Evolutionary conservation across 139 green algal genomes (phyloP).

Genomic region (Zygnema circumcarinatum): DNA sequence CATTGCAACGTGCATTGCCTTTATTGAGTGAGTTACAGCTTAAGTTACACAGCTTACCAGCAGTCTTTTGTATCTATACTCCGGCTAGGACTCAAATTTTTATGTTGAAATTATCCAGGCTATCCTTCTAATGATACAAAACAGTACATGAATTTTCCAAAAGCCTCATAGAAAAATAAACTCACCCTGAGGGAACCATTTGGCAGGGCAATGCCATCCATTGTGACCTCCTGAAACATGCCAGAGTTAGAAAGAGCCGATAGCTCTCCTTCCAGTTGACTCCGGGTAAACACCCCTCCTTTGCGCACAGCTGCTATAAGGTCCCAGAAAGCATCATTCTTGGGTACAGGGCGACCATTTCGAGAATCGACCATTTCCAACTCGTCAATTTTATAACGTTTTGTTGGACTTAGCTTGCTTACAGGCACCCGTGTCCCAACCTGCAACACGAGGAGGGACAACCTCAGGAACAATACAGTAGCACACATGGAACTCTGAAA

Average conservation of each 20-base stretch:
- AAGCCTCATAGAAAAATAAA: no score
- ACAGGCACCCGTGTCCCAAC: conserved; percentile 28
- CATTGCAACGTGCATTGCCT: neutral
- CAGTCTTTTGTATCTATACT: no score
- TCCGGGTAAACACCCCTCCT: conserved; percentile 20
- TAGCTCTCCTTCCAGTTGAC: conserved; percentile 40
- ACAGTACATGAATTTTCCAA: no score
- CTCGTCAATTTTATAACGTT: conserved; percentile 37
- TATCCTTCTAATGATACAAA: no score
- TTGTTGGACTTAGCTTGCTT: conserved; percentile 41
- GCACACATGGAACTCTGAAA: no score
- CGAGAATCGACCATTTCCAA: conserved; percentile 44
- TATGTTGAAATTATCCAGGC: no score
- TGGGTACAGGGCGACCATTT: conserved; percentile 24
- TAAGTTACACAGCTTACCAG: no score
- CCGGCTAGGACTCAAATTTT: no score
- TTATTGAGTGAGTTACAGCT: neutral
- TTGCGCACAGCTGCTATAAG: conserved; percentile 15
- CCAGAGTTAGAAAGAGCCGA: conserved; percentile 9
- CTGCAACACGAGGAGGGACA: neutral
- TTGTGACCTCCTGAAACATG: conserved; percentile 47
- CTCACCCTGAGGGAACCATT: conserved; percentile 24
- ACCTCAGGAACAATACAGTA: no score
- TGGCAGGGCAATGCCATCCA: neutral
- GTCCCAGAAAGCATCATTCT: conserved; percentile 46